Percentiles rank a stretch among this genome's conserved stretches.
Evolutionary conservation across 495 filamentous ascomycete genomes (phyloP).

Genomic region (Aspergillus carlsbadensis): DNA sequence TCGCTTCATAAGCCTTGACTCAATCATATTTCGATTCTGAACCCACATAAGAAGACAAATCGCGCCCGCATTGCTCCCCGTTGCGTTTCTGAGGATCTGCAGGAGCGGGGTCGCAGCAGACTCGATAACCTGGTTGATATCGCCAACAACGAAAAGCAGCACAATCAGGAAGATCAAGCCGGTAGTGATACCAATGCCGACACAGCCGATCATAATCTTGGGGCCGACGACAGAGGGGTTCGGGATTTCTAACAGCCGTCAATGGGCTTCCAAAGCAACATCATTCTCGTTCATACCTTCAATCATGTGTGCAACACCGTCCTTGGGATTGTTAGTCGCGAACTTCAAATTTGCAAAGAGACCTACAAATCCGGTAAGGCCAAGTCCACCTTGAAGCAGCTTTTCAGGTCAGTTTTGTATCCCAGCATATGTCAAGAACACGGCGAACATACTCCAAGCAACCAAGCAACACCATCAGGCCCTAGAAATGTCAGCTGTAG

Average conservation of each 20-base stretch:
- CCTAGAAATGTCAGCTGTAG: slow-evolving; percentile 29
- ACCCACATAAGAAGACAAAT: slow-evolving; percentile 66
- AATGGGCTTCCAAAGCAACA: not conserved
- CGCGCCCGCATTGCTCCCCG: slow-evolving; percentile 60
- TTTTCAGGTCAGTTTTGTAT: slow-evolving; percentile 25
- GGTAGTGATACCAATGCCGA: slow-evolving; percentile 65
- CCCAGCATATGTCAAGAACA: not conserved
- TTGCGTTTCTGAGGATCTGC: slow-evolving; percentile 70
- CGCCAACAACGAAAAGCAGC: slow-evolving; percentile 62
- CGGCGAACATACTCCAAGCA: slow-evolving; percentile 50
- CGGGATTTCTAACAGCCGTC: slow-evolving; percentile 57
- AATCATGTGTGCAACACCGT: slow-evolving; percentile 55
- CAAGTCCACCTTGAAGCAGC: slow-evolving; percentile 60
- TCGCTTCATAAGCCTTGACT: slow-evolving; percentile 8
- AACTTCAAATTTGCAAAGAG: not conserved
- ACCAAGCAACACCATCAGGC: slow-evolving; percentile 64
- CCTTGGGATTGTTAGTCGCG: slow-evolving; percentile 30
- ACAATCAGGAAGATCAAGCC: slow-evolving; percentile 67
- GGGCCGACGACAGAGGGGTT: slow-evolving; percentile 64
- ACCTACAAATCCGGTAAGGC: slow-evolving; percentile 59
- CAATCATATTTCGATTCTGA: not conserved
- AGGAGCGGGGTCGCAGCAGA: slow-evolving; percentile 64
- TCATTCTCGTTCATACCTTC: slow-evolving; percentile 27
- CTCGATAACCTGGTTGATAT: slow-evolving; percentile 57
- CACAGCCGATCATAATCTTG: slow-evolving; percentile 71